Conservation (phyloP, 2,329 filamentous ascomycete species). For the Aureobasidium subglaciale region DNA sequence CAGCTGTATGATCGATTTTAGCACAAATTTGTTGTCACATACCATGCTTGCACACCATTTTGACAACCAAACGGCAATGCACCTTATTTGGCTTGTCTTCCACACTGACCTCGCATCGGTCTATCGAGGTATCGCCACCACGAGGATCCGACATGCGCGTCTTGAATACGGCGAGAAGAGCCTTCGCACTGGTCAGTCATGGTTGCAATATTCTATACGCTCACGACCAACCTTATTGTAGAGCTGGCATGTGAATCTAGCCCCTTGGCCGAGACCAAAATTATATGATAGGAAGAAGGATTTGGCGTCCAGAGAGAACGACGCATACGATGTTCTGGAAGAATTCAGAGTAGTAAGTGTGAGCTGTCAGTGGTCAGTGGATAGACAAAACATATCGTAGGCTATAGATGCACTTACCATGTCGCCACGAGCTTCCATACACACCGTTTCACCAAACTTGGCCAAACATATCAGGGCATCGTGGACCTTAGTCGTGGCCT, state of each 20-base stretch:
- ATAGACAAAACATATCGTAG: neutral
- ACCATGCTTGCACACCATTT: constrained; percentile 68
- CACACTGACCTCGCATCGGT: constrained; percentile 66
- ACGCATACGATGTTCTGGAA: constrained; percentile 74
- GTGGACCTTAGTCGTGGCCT: constrained; percentile 62
- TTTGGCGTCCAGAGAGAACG: constrained; percentile 58
- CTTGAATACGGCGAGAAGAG: constrained; percentile 66
- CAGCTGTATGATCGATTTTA: neutral
- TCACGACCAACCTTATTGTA: constrained; percentile 55
- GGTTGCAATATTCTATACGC: too few species aligned
- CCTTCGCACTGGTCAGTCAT: constrained; percentile 15
- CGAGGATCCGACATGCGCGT: constrained; percentile 56
- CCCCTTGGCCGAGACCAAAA: constrained; percentile 37
- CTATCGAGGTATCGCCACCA: constrained; percentile 63
- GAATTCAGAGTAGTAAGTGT: constrained; percentile 68
- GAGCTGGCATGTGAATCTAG: constrained; percentile 64
- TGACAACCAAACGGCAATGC: constrained; percentile 67
- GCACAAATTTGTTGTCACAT: too few species aligned
- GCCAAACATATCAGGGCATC: constrained; percentile 67
- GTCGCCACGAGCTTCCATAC: constrained; percentile 63
- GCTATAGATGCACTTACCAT: constrained; percentile 47
- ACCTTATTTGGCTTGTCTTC: constrained; percentile 61
- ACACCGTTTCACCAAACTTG: constrained; percentile 75
- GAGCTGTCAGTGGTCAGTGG: constrained; percentile 44
- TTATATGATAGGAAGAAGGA: constrained; percentile 68